A percentile compares a stretch with the other conserved stretches of the same genome.
These are phyloP conservation scores for Coniochaeta prunicola DNA, from an alignment of 2,329 filamentous ascomycete species.

Conservation along the genomic window DNA sequence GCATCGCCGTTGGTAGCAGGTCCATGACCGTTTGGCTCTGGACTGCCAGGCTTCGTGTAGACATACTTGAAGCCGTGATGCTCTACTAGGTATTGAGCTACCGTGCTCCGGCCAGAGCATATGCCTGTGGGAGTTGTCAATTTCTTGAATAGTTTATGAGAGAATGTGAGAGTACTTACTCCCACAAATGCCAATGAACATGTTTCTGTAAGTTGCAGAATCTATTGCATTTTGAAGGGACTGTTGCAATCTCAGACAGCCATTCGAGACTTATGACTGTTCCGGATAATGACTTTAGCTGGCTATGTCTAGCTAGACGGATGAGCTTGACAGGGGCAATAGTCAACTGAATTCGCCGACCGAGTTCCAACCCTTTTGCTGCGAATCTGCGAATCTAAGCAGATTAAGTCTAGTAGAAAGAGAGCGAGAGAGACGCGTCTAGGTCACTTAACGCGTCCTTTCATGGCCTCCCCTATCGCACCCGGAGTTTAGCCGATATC, in stretches of 20 bases:
- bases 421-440: slow-evolving; percentile 11
- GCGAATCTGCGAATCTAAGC: too few relatives aligned
- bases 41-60: slow-evolving; percentile 25
- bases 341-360: too few relatives aligned
- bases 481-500: not conserved
- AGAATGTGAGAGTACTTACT: slow-evolving; percentile 35
- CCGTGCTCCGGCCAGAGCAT: slow-evolving; percentile 85
- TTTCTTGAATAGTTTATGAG: not conserved
- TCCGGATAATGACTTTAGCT: too few relatives aligned
- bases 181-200: slow-evolving; percentile 74
- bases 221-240: not conserved
- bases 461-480: not conserved
- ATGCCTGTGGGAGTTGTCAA: slow-evolving; percentile 55
- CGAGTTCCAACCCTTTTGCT: not conserved
- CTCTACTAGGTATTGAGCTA: slow-evolving; percentile 79
- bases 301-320: too few relatives aligned
- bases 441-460: too few relatives aligned
- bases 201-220: slow-evolving; percentile 21
- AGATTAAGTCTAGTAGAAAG: too few relatives aligned
- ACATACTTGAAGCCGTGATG: slow-evolving; percentile 76
- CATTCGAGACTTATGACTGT: too few relatives aligned
- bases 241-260: not conserved
- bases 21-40: not conserved
- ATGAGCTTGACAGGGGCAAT: too few relatives aligned
- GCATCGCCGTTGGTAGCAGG: not conserved